A percentile compares a stretch with the other conserved stretches of the same genome.
Conservation (phyloP, 805 yeast species). For the Saturnispora ahearnii region DNA sequence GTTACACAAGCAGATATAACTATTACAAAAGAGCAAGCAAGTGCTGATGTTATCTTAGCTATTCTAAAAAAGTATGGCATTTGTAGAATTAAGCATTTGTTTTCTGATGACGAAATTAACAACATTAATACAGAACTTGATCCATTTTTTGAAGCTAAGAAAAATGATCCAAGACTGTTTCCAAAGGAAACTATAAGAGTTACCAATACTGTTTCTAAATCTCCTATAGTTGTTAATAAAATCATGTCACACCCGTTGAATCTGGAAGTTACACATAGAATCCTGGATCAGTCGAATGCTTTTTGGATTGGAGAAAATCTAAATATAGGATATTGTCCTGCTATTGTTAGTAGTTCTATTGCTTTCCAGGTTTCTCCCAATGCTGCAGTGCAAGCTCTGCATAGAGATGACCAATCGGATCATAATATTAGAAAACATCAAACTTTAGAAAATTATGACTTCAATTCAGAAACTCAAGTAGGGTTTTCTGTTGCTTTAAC, state of each 20-base stretch:
- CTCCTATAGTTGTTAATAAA: constrained; percentile 6
- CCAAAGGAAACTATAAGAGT: constrained; percentile 11
- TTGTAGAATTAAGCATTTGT: constrained; percentile 5
- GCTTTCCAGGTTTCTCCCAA: constrained; percentile 8
- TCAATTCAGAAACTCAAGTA: constrained; percentile 11
- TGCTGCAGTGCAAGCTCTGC: constrained; percentile 9
- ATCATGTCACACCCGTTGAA: constrained; percentile 7
- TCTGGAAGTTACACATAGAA: constrained; percentile 1
- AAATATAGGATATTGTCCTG: constrained; percentile 5
- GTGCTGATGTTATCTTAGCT: background rate
- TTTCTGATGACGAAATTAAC: background rate
- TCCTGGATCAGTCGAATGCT: constrained; percentile 7
- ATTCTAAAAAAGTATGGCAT: constrained; percentile 6
- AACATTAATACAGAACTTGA: constrained; percentile 6
- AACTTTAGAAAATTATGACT: constrained; percentile 1
- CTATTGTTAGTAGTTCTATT: constrained; percentile 8
- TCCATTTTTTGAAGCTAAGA: constrained; percentile 6
- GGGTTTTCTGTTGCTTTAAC: constrained; percentile 23
- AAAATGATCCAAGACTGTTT: constrained; percentile 9
- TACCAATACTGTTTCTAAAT: constrained; percentile 9
- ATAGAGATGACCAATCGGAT: constrained; percentile 11
- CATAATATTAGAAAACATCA: constrained; percentile 8
- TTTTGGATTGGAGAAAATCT: constrained; percentile 10
- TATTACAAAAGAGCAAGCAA: constrained; percentile 7
- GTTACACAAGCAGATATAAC: constrained; percentile 2